Percentiles rank a stretch among this genome's conserved stretches.
phyloP scores from a whole-genome alignment of 495 filamentous ascomycete genomes.

The Glarea lozoyensis region DNA sequence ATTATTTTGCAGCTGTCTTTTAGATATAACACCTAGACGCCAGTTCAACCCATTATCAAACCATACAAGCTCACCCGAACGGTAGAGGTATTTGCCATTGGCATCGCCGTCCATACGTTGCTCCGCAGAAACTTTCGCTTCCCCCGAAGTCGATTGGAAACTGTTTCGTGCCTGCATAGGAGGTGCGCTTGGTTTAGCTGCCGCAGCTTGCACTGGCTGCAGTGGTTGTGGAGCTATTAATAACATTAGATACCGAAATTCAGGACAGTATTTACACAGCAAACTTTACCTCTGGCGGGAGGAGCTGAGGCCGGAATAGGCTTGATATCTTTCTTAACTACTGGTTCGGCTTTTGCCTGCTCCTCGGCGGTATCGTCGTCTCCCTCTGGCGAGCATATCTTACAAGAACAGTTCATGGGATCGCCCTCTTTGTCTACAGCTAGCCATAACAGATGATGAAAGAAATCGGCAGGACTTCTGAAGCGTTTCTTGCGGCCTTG shows the following conservation, averaged over 20 bases:
- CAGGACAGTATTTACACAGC: neutral
- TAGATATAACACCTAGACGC: constrained; percentile 45
- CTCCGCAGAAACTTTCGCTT: constrained; percentile 22
- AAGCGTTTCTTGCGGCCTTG: constrained; percentile 48
- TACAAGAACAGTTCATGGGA: constrained; percentile 48
- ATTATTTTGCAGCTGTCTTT: constrained; percentile 19
- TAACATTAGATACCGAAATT: no score
- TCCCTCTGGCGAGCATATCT: constrained; percentile 15
- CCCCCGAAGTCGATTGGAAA: constrained; percentile 4
- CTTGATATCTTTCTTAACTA: constrained; percentile 5
- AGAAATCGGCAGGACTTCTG: constrained; percentile 50
- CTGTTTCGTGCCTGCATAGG: neutral
- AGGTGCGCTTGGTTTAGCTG: no score
- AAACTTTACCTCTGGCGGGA: neutral
- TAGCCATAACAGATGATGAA: constrained; percentile 53
- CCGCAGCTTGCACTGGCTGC: no score
- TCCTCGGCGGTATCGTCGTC: constrained; percentile 5
- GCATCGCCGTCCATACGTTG: constrained; percentile 20
- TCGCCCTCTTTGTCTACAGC: constrained; percentile 41
- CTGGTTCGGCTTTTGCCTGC: neutral
- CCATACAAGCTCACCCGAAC: constrained; percentile 52
- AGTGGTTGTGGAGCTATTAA: no score
- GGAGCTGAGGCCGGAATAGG: constrained; percentile 8
- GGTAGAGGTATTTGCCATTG: constrained; percentile 38
- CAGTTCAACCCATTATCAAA: constrained; percentile 45